Evolutionary conservation across 106 monocot species (phyloP), one percentile per base, ranked within the genome.

Genomic region (Dioscorea dumetorum): DNA sequence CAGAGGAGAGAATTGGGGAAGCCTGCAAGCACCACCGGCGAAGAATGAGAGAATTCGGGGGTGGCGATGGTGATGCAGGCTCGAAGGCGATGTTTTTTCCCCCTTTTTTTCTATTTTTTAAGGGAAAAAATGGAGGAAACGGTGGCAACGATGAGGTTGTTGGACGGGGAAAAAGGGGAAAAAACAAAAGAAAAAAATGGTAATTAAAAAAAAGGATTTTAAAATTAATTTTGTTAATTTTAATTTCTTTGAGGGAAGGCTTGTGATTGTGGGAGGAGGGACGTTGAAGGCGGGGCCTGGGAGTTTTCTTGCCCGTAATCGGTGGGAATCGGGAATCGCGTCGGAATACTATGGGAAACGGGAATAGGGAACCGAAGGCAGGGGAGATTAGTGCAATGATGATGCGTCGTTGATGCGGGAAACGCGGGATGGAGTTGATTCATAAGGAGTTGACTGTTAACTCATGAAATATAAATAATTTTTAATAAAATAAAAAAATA

Each of bases 61-160:
- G 22, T 41, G 60, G 58, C 34, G 58, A 58, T 34, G 64, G 74
- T 56, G 54, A 67, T 18, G 74, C 16, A 59, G 34, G 54, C 56
- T 24, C 6, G 54, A 18, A 28, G 48, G 48, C 10, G 49, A 16
- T 15, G 22, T 49, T 21, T 49, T 65, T 48, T 65, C 33, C 4
- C 5, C 4, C 18, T 16, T 63, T 63, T 63, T 63, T 35, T 14
- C 2, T 63, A 5, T 32, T 50, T 51, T 67, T 67, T 51, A 20
- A 50, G 23, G 22, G 10, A 67, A 64, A 64, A 48, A 67, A 67
- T 15, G 1, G 13, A 48, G 20, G 51, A 49, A 64, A 35, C 2
- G 5, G 4, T 23, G 59, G 54, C 59, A 12, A 20, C 18, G 54
- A 5, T 54, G 12, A 54, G 54, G 54, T 18, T 14, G 54, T 18